Conservation (phyloP, 495 filamentous ascomycete species). For the Neurospora pannonica region DNA sequence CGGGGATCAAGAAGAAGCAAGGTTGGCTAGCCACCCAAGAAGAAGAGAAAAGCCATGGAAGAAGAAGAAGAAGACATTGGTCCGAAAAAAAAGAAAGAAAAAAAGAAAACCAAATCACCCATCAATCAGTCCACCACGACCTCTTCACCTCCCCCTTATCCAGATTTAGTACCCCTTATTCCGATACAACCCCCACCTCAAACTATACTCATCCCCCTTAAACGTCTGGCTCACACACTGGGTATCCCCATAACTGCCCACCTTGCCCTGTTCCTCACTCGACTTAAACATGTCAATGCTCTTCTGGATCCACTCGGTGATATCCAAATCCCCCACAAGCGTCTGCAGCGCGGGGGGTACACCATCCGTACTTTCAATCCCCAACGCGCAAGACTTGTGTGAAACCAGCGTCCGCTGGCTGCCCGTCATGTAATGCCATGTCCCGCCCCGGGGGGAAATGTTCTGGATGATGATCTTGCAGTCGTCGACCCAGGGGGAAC, state of each 20-base stretch:
- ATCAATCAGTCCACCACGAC: too few species aligned
- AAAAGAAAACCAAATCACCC: too few species aligned
- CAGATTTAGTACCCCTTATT: background rate
- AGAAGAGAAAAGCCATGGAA: too few species aligned
- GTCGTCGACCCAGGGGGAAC: background rate
- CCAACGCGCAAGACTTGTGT: background rate
- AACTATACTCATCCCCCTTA: background rate
- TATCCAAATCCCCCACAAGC: background rate
- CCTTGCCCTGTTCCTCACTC: background rate
- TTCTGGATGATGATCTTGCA: background rate
- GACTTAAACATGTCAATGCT: background rate
- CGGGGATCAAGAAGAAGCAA: too few species aligned
- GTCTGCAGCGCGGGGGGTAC: background rate
- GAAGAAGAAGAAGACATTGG: too few species aligned
- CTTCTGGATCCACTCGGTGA: background rate
- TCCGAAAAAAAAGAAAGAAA: too few species aligned
- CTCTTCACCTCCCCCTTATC: background rate
- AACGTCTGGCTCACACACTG: background rate
- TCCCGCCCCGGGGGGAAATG: background rate
- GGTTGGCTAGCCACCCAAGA: too few species aligned
- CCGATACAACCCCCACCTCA: background rate
- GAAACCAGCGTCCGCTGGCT: background rate
- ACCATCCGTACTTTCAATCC: background rate
- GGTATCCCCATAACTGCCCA: background rate
- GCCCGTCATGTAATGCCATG: background rate